phyloP scores from a whole-genome alignment of 257 asterid species.

The Gynochthodes officinalis region DNA sequence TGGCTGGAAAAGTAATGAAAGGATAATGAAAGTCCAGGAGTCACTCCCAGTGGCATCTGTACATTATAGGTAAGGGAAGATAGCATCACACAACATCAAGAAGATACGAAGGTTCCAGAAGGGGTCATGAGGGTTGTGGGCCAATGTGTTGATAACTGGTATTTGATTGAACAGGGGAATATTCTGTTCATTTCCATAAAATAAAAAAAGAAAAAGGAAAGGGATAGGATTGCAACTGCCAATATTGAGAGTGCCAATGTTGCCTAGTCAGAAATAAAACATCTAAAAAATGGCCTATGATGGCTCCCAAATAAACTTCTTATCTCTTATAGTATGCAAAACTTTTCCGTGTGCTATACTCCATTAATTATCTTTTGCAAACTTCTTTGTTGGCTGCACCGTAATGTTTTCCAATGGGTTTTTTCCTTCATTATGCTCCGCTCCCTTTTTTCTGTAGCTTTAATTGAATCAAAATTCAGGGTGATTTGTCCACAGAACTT shows the following conservation, averaged over 20 bases:
- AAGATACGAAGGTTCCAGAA: not conserved
- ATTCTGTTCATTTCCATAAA: not conserved
- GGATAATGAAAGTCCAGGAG: not conserved
- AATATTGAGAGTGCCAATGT: not conserved
- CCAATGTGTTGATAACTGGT: not conserved
- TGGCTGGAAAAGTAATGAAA: not conserved
- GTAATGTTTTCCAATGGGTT: not conserved
- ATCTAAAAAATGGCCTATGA: not conserved
- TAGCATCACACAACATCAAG: not conserved
- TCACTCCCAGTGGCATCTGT: not conserved
- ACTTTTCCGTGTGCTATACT: not conserved
- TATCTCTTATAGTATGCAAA: not conserved
- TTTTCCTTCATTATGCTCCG: not conserved
- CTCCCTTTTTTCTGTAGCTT: not conserved
- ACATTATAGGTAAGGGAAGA: not conserved
- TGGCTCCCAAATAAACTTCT: not conserved
- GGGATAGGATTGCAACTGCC: not conserved
- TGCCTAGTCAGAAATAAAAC: not conserved
- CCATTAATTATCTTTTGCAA: not conserved
- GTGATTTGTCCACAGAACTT: not conserved
- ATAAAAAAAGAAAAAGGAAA: too few relatives aligned
- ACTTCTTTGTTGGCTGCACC: not conserved
- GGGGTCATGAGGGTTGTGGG: not conserved
- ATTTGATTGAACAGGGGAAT: not conserved
- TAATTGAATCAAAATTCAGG: not conserved